These are phyloP conservation scores for Babesia gibsoni DNA, from an alignment of 169 alveolate genomes.

Conservation along the genomic window DNA sequence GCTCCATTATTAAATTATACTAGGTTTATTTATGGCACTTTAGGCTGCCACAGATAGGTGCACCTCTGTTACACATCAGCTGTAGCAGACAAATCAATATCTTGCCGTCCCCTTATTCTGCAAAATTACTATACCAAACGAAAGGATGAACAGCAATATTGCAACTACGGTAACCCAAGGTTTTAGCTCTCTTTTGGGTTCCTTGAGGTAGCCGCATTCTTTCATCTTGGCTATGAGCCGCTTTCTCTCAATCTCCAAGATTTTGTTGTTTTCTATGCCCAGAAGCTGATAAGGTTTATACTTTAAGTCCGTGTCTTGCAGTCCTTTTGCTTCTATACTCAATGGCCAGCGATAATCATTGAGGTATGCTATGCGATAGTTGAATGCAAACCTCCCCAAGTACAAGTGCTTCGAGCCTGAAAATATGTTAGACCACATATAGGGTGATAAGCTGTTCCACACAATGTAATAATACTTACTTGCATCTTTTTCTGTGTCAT, in stretches of 20 bases:
- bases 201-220: constrained; percentile 4
- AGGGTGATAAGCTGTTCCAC: neutral
- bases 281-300: neutral
- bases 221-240: constrained; percentile 14
- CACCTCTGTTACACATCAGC: constrained; percentile 35
- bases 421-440: neutral
- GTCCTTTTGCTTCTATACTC: neutral
- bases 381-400: constrained; percentile 59
- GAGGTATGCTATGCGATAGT: constrained; percentile 52
- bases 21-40: neutral
- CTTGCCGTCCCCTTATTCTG: constrained; percentile 12
- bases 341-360: constrained; percentile 20
- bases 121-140: neutral
- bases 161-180: neutral
- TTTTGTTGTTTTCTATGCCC: neutral
- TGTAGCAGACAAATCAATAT: neutral
- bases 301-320: neutral
- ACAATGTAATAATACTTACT: neutral
- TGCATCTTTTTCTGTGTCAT: neutral
- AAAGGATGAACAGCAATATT: neutral
- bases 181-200: neutral
- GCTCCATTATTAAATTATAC: constrained; percentile 49
- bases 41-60: neutral
- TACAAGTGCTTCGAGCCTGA: constrained; percentile 27
- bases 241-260: neutral